These are phyloP conservation scores for Tylopilus sp. DNA, from an alignment of 768 basidiomycete genomes.

Conservation along the genomic window DNA sequence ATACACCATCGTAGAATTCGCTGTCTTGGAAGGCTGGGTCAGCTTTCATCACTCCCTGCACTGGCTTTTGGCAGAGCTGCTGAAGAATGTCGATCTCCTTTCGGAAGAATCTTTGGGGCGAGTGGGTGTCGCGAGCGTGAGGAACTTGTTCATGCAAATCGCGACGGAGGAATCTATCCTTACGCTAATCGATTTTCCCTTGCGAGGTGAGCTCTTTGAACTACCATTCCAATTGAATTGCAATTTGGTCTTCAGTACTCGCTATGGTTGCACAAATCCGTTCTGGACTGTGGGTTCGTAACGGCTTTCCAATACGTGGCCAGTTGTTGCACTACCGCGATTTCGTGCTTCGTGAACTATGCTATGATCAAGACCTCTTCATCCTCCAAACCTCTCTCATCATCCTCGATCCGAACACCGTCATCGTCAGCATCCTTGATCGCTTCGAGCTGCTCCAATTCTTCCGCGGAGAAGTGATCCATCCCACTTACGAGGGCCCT, in stretches of 20 bases:
- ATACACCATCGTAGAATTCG: slow-evolving; percentile 71
- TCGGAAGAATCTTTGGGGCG: slow-evolving; percentile 49
- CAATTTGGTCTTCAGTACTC: slow-evolving; percentile 49
- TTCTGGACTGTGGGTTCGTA: slow-evolving; percentile 95
- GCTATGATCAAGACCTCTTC: slow-evolving; percentile 94
- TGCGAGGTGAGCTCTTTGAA: slow-evolving; percentile 61
- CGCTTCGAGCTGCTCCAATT: slow-evolving; percentile 81
- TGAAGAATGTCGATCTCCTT: slow-evolving; percentile 77
- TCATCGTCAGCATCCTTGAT: slow-evolving; percentile 85
- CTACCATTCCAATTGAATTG: background rate
- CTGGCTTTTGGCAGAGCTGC: slow-evolving; percentile 85
- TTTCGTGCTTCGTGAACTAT: slow-evolving; percentile 91
- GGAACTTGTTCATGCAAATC: slow-evolving; percentile 58
- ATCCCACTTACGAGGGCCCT: slow-evolving; percentile 59
- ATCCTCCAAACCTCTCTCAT: slow-evolving; percentile 84
- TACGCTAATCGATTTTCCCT: slow-evolving; percentile 81
- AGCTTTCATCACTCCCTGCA: slow-evolving; percentile 92
- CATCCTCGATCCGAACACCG: slow-evolving; percentile 70
- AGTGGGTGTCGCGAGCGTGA: slow-evolving; percentile 51
- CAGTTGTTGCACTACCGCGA: slow-evolving; percentile 96
- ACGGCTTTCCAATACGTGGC: slow-evolving; percentile 92
- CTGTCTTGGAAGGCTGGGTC: slow-evolving; percentile 77
- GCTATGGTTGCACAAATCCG: slow-evolving; percentile 94
- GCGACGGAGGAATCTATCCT: slow-evolving; percentile 68
- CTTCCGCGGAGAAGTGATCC: slow-evolving; percentile 61